Percentiles rank a stretch among this genome's conserved stretches.
Evolutionary conservation across 2,329 filamentous ascomycete species (phyloP).

Genomic region (Trichoderma pleuroti): DNA sequence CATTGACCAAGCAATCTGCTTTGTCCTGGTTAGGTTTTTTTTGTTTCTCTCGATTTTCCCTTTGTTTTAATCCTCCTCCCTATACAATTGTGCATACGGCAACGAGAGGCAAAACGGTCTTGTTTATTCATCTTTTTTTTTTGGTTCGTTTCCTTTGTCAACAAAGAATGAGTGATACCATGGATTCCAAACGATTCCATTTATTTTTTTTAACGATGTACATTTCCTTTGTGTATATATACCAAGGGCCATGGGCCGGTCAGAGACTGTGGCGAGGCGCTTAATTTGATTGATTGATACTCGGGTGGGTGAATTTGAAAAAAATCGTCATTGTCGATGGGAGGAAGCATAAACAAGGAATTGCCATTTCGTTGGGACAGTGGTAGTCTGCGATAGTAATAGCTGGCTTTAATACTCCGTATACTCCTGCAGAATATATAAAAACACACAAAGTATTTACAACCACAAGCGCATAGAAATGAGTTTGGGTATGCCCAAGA

Average conservation of each 20-base stretch:
- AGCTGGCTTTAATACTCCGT: not conserved
- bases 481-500: not conserved
- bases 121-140: not conserved
- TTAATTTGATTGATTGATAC: constrained; percentile 1
- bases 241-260: not conserved
- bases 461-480: not conserved
- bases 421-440: not conserved
- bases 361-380: not conserved
- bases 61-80: not conserved
- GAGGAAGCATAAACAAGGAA: not conserved
- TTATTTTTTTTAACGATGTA: constrained; percentile 8
- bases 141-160: not conserved
- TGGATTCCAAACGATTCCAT: not conserved
- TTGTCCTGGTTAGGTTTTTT: not conserved
- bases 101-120: not conserved
- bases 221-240: constrained; percentile 14
- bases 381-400: not conserved
- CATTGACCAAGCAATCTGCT: not conserved
- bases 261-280: not conserved
- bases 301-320: not conserved
- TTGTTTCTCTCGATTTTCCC: not conserved
- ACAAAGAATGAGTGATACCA: constrained; percentile 18
- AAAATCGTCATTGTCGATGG: not conserved
- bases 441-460: not conserved
- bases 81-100: not conserved